Percentiles rank a stretch among this genome's conserved stretches.
Conservation (phyloP, 2,329 filamentous ascomycete species). For the Sclerotinia glacialis region DNA sequence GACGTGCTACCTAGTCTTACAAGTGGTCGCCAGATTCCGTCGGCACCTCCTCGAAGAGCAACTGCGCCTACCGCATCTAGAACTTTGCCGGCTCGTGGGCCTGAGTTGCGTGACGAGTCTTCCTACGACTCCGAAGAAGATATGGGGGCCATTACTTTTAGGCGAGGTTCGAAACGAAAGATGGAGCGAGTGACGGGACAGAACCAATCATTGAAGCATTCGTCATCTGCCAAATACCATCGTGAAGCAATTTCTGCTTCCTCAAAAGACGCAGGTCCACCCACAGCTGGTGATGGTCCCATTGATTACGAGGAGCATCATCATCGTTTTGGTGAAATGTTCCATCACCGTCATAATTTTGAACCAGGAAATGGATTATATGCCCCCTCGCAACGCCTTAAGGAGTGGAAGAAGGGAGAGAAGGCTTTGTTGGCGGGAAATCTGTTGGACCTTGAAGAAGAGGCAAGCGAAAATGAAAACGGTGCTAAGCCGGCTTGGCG, state of each 20-base stretch:
- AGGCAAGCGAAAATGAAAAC: conserved; percentile 44
- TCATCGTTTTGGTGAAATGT: conserved; percentile 35
- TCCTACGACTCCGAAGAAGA: conserved; percentile 17
- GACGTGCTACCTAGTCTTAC: conserved; percentile 8
- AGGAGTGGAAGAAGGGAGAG: conserved; percentile 70
- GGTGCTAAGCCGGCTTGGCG: conserved; percentile 74
- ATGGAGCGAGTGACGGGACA: conserved; percentile 36
- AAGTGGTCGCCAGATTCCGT: background rate
- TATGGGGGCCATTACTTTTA: conserved; percentile 27
- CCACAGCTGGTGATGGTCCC: conserved; percentile 22
- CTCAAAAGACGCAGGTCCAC: conserved; percentile 30
- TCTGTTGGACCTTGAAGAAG: conserved; percentile 57
- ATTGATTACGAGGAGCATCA: conserved; percentile 21
- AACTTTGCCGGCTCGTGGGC: background rate
- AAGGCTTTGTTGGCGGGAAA: conserved; percentile 58
- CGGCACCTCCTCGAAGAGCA: background rate
- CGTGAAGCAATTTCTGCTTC: conserved; percentile 28
- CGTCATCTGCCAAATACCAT: conserved; percentile 14
- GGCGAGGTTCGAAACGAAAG: conserved; percentile 35
- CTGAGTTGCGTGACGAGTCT: conserved; percentile 8
- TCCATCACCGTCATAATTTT: conserved; percentile 37
- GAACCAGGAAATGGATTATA: conserved; percentile 54
- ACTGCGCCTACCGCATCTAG: conserved; percentile 4
- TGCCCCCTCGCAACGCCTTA: conserved; percentile 56
- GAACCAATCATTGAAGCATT: conserved; percentile 23